phyloP scores from a whole-genome alignment of 2,329 filamentous ascomycete species.

The Aurifilum marmelostoma region DNA sequence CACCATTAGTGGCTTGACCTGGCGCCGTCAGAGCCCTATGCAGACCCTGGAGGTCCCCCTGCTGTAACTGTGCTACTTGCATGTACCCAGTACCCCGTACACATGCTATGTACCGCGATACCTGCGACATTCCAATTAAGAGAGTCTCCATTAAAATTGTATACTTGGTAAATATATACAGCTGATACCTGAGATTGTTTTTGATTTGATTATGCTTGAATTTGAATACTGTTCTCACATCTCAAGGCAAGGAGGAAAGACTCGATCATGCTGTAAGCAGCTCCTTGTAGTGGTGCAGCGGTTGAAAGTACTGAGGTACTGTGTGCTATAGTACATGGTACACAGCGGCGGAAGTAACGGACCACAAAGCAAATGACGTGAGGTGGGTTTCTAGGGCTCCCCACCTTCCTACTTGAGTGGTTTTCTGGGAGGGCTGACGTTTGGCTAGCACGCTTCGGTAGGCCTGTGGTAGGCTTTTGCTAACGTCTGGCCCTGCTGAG shows the following conservation, averaged over 20 bases:
- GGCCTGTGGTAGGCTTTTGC: neutral
- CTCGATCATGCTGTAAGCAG: neutral
- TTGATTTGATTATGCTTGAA: too few species aligned
- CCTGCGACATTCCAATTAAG: neutral
- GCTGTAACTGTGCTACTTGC: too few species aligned
- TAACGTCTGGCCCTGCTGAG: neutral
- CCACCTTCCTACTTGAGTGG: slow-evolving; percentile 10
- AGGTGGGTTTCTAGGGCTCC: neutral
- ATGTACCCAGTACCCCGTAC: too few species aligned
- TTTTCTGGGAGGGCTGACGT: slow-evolving; percentile 6
- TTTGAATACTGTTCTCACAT: neutral
- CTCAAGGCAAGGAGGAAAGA: neutral
- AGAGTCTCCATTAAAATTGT: neutral
- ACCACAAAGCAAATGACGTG: neutral
- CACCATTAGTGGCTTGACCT: neutral
- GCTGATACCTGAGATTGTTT: neutral
- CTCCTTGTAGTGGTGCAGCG: too few species aligned
- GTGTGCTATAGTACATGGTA: too few species aligned
- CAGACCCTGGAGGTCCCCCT: neutral
- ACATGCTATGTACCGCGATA: neutral
- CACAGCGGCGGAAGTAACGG: neutral
- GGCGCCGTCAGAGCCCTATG: neutral
- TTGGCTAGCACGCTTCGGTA: neutral
- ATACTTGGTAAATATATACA: neutral
- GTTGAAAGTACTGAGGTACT: neutral